These are phyloP conservation scores for Fusarium paranaense DNA, from an alignment of 2,329 filamentous ascomycete genomes.

Conservation along the genomic window DNA sequence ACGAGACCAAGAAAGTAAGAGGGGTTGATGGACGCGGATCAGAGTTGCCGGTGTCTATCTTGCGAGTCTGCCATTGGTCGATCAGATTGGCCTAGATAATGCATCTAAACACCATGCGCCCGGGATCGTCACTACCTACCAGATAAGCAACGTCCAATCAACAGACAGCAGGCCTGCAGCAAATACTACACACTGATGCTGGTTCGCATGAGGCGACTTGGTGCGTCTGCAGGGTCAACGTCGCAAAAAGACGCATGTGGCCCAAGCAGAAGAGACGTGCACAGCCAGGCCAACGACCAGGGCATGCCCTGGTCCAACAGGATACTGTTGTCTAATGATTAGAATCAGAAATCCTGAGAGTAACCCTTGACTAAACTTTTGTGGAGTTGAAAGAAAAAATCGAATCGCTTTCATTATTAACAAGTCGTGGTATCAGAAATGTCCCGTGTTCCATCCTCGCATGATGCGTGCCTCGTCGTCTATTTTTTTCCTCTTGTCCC, in stretches of 20 bases:
- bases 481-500: not conserved
- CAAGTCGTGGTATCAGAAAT: slow-evolving; percentile 34
- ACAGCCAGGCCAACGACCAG: not conserved
- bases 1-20: not conserved
- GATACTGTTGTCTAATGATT: not conserved
- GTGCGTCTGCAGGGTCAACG: not conserved
- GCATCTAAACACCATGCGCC: not conserved
- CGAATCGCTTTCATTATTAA: slow-evolving; percentile 14
- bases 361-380: not conserved
- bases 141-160: not conserved
- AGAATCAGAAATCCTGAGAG: not conserved
- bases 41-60: not conserved
- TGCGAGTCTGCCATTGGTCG: not conserved
- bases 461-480: not conserved
- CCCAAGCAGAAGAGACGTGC: not conserved
- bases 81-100: not conserved
- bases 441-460: slow-evolving; percentile 32
- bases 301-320: not conserved
- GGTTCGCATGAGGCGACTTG: not conserved
- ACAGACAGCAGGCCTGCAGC: not conserved
- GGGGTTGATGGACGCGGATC: not conserved
- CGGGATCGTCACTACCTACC: not conserved
- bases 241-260: slow-evolving; percentile 19
- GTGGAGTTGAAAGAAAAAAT: not conserved
- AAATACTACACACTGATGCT: not conserved